These are phyloP conservation scores for Theileria parva DNA, from an alignment of 169 alveolate genomes.

Conservation along the genomic window DNA sequence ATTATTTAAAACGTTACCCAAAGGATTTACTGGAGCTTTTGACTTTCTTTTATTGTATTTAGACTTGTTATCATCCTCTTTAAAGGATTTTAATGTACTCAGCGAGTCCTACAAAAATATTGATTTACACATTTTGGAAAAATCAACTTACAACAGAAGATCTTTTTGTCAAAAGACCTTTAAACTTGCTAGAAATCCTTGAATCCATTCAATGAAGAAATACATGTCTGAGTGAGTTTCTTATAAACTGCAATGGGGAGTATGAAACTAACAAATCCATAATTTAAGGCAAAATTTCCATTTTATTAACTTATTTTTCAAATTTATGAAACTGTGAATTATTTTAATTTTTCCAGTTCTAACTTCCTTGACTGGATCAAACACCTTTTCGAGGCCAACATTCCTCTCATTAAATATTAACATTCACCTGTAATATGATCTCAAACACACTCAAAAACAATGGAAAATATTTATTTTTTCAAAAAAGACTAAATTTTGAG, in stretches of 20 bases:
- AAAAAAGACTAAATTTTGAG: conserved; percentile 3
- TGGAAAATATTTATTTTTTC: background rate
- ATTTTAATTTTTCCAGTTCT: background rate
- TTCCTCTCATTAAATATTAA: background rate
- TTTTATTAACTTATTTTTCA: background rate
- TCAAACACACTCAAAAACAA: background rate
- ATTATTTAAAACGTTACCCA: background rate
- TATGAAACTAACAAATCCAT: background rate
- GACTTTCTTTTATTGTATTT: background rate
- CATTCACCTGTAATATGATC: background rate
- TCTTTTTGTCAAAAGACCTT: conserved; percentile 19
- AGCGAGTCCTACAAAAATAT: conserved; percentile 1
- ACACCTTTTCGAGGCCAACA: background rate
- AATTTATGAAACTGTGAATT: background rate
- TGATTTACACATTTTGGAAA: background rate
- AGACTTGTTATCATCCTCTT: background rate
- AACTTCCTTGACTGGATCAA: background rate
- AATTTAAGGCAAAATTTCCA: background rate
- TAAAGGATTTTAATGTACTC: conserved; percentile 8
- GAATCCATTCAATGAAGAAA: background rate
- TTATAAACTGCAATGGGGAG: background rate
- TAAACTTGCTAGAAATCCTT: conserved; percentile 2
- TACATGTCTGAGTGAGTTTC: background rate
- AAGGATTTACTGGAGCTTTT: background rate
- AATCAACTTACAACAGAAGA: conserved; percentile 16